Percentiles rank a stretch among this genome's conserved stretches.
These are phyloP conservation scores for Olyra latifolia DNA, from an alignment of 176 grass and related monocot species.

Conservation along the genomic window DNA sequence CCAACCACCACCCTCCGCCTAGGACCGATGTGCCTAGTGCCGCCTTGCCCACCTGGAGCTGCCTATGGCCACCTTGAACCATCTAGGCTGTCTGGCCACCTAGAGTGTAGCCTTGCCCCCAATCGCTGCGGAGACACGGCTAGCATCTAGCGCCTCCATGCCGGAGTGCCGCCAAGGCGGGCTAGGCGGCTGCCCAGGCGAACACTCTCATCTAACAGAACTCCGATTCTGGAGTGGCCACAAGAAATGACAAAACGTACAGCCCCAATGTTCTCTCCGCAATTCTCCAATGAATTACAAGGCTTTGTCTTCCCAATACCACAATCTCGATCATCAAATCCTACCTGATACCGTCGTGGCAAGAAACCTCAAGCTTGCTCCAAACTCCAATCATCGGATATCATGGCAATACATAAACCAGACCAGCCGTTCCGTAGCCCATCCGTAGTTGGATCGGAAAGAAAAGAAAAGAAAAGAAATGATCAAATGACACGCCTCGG, in stretches of 20 bases:
- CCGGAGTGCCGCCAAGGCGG: too few species aligned
- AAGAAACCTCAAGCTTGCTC: not conserved
- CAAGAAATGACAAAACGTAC: not conserved
- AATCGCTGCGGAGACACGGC: too few species aligned
- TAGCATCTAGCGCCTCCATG: too few species aligned
- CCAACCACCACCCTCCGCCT: too few species aligned
- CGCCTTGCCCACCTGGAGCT: too few species aligned
- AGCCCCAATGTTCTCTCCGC: not conserved
- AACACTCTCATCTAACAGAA: not conserved
- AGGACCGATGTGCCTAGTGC: too few species aligned
- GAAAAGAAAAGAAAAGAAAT: not conserved
- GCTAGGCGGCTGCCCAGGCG: too few species aligned
- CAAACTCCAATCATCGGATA: not conserved
- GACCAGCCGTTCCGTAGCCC: not conserved
- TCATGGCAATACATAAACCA: not conserved
- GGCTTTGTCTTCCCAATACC: not conserved
- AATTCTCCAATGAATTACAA: conserved; percentile 5
- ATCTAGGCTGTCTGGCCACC: too few species aligned
- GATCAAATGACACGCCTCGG: not conserved
- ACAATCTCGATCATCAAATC: not conserved
- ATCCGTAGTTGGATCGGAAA: not conserved
- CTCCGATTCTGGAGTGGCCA: not conserved
- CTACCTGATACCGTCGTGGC: not conserved
- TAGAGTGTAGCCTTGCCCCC: too few species aligned
- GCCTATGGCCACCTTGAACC: too few species aligned